Conservation (phyloP, 2,329 filamentous ascomycete genomes). For the Aaosphaeria arxii region DNA sequence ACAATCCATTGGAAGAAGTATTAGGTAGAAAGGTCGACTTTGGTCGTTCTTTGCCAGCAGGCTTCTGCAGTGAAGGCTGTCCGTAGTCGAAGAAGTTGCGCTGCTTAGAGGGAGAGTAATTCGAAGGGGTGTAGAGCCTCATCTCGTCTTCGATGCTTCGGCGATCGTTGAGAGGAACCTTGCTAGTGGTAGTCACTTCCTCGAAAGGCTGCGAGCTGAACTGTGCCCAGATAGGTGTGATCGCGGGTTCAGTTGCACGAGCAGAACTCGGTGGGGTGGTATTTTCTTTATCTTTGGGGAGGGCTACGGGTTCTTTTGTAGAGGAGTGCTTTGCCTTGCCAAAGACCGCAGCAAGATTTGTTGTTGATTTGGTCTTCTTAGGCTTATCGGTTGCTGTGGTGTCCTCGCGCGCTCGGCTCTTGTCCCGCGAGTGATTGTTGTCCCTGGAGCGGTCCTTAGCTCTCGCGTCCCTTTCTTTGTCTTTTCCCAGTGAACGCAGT, state of each 20-base stretch:
- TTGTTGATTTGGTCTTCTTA: conserved; percentile 77
- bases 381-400: conserved; percentile 38
- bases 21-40: conserved; percentile 50
- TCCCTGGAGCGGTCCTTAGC: conserved; percentile 25
- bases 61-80: conserved; percentile 41
- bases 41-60: conserved; percentile 42
- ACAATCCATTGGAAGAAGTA: conserved; percentile 39
- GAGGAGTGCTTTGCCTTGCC: conserved; percentile 65
- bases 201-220: conserved; percentile 51
- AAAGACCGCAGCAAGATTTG: conserved; percentile 75
- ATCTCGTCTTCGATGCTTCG: conserved; percentile 54
- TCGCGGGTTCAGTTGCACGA: conserved; percentile 39
- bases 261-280: conserved; percentile 58
- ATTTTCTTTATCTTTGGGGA: conserved; percentile 77
- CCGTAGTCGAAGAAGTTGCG: conserved; percentile 57
- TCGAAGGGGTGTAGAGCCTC: conserved; percentile 56
- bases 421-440: conserved; percentile 31
- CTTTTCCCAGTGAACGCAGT: conserved; percentile 51
- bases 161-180: conserved; percentile 44
- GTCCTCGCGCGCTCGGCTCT: conserved; percentile 21
- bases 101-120: conserved; percentile 61
- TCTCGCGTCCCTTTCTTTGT: conserved; percentile 38
- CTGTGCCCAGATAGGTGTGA: conserved; percentile 78
- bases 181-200: conserved; percentile 35
- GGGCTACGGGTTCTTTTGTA: conserved; percentile 57